A percentile compares a stretch with the other conserved stretches of the same genome.
These are phyloP conservation scores for Beta corolliflora DNA, from an alignment of 179 eudicot genomes.

Conservation along the genomic window DNA sequence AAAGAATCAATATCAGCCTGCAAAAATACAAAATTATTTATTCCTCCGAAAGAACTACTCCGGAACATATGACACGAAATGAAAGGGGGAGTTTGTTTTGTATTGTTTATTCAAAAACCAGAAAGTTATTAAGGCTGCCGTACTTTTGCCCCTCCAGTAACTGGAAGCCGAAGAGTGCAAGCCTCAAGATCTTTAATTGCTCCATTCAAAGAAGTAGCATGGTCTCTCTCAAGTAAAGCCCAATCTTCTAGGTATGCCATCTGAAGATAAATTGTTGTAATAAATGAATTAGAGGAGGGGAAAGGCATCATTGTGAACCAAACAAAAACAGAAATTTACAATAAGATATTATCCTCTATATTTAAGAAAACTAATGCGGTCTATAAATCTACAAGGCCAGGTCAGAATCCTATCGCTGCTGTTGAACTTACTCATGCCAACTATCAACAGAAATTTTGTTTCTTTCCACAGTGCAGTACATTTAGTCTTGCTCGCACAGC, in stretches of 20 bases:
- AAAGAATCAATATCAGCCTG: slow-evolving; percentile 75
- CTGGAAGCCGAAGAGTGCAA: slow-evolving; percentile 85
- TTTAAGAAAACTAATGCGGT: background rate
- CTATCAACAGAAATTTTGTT: background rate
- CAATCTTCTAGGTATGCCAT: slow-evolving; percentile 70
- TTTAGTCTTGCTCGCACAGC: background rate
- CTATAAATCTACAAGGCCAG: background rate
- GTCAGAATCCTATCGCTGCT: background rate
- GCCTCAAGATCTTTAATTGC: slow-evolving; percentile 74
- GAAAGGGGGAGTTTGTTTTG: background rate
- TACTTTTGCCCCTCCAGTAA: slow-evolving; percentile 87
- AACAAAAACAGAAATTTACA: background rate
- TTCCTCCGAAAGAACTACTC: background rate
- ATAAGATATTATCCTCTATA: background rate
- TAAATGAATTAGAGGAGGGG: background rate
- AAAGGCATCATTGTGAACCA: background rate
- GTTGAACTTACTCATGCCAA: background rate
- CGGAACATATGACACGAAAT: background rate
- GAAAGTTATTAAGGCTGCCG: background rate
- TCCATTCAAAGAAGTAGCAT: slow-evolving; percentile 61
- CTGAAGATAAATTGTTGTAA: slow-evolving; percentile 35
- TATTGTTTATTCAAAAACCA: background rate
- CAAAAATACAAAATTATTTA: slow-evolving; percentile 13
- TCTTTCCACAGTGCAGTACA: no score
- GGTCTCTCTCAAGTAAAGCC: slow-evolving; percentile 69